Evolutionary conservation across 257 asterid genomes (phyloP), one percentile per base, ranked within the genome.

Genomic region (Solanum virginianum): DNA sequence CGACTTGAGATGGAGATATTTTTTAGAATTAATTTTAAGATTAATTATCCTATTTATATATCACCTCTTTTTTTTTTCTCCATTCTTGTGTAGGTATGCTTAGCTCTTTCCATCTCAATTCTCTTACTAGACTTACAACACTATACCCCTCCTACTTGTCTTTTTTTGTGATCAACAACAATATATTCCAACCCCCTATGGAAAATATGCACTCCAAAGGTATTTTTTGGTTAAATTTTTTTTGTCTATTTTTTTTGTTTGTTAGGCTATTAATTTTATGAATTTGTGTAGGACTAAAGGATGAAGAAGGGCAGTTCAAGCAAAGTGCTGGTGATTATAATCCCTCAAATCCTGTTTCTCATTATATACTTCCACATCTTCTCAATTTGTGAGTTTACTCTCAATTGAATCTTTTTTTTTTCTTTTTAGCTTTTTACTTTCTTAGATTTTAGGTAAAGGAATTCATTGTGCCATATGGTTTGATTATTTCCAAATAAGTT

Each of bases 301-400:
- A 91, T 68, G 90, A 89, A 65, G 29, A 80, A 91, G 89, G 89
- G 26, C 63, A 45, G 53, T 77, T 69, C 71, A 91, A 89, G 88
- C 91, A 87, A 88, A 71, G 90, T n/a, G 43, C 24, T 4, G 24
- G 20, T 80, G 92, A 91, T 47, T 41, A 59, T 56, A 81, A 86
- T 85, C 81, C 87, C 10, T 70, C 92, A 45, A 85, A 88, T 55
- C 26, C 80, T 18, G 85, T 85, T 17, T 83, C 91, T 10, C 90
- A 92, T 68, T 62, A 86, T 66, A 80, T 95, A 62, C 92, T 94
- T 63, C 97, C 99, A 84, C 98, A 91, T 74, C 89, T 95, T 87
- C 91, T 95, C 84, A 95, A 93, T 56, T 87, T 95, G 98, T 94
- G 5, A 16, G 75, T 68, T 15, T 32, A 2, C 10, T 39, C 8